Conservation (phyloP, 306 rosid genomes). For the Lagenaria siceraria region DNA sequence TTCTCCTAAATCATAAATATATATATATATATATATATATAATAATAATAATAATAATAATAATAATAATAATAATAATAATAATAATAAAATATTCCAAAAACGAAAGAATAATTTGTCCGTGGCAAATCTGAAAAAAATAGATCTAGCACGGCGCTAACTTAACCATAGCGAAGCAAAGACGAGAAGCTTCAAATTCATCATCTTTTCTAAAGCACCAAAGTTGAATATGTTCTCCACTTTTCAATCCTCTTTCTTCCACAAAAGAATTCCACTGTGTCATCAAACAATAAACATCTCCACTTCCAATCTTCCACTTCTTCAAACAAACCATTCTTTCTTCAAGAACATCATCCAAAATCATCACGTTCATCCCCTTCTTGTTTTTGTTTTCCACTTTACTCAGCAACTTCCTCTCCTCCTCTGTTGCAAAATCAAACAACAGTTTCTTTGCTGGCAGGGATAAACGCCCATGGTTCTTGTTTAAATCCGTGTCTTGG, state of each 20-base stretch:
- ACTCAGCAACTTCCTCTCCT: not conserved
- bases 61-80: too few species aligned
- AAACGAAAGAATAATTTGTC: too few species aligned
- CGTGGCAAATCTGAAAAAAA: too few species aligned
- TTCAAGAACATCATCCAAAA: not conserved
- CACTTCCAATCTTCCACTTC: not conserved
- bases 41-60: too few species aligned
- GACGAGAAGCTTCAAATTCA: not conserved
- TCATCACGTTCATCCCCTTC: not conserved
- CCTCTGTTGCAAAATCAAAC: not conserved
- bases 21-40: too few species aligned
- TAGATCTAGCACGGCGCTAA: too few species aligned
- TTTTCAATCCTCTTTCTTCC: not conserved
- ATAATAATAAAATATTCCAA: too few species aligned
- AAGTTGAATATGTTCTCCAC: not conserved
- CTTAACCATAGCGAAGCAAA: not conserved
- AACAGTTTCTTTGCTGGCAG: not conserved
- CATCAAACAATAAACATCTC: not conserved
- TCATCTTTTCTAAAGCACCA: not conserved
- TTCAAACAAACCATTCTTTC: not conserved
- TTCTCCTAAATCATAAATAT: too few species aligned
- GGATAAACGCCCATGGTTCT: not conserved
- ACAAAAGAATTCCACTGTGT: not conserved
- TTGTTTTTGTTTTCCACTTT: not conserved
- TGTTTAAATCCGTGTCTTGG: not conserved